Evolutionary conservation across 192 early-diverging fungal genomes (phyloP), one percentile per base, ranked within the genome.

Genomic region (Backusella australiensis): DNA sequence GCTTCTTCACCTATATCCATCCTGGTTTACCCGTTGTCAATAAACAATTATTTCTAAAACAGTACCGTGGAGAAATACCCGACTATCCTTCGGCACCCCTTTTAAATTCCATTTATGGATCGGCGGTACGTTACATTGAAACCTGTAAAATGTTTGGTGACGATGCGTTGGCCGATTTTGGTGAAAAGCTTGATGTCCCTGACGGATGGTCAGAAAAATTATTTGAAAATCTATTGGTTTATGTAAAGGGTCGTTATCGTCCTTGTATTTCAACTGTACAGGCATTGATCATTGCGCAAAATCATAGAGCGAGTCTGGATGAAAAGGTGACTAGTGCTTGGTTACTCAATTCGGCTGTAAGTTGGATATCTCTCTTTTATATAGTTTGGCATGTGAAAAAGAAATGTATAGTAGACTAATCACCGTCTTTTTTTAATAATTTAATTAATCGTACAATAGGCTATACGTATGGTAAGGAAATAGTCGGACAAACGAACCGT

Each of bases 21-120:
- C 91, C 93, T 21, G 87, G 85, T 34, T 83, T 94, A 74, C 93
- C 93, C 1, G 84, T 94, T 7, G 79, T 94, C 35, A 86, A 91
- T 81, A 91, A 90, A 71, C 79, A 82, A 3, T 80, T 89, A 15
- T 91, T 94, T 73, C 76, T 92, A 75, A 79, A 81, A 32, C 80
- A 81, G 49, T 81, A 81, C 29, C 67, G 80, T 46, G 80, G 76
- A 34, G 49, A 74, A 29, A 67, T 32, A 7, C 63, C 44, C 19
- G 76, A 71, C 6, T 81, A 72, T 56, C 80, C 80, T 36, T 81
- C 76, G 32, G 76, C 80, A 52, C 73, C 80, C 0, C 53, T 81
- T 32, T 49, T 81, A 15, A 75, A 74, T 49, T 73, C 80, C 26
- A 81, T 81, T 19, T 81, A 72, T 59, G 80, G 80, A 23, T 68